phyloP scores from a whole-genome alignment of 495 filamentous ascomycete genomes.

The Staphylotrichum tortipilum region DNA sequence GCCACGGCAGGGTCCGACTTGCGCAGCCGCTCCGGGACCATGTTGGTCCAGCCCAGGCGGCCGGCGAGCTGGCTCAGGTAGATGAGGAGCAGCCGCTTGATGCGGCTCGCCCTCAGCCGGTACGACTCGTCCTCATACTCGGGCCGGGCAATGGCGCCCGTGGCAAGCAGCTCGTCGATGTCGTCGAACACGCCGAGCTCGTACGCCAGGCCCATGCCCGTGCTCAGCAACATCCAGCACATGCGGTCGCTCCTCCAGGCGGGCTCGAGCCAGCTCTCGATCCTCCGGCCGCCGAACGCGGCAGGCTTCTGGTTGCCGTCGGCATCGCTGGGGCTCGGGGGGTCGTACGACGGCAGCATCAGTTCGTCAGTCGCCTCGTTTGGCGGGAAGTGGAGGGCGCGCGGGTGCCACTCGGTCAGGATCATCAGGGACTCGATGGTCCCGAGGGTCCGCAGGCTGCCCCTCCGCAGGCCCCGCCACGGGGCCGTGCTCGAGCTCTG shows the following conservation, averaged over 20 bases:
- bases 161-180: constrained; percentile 51
- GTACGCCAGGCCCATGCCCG: constrained; percentile 78
- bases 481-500: constrained; percentile 55
- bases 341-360: constrained; percentile 42
- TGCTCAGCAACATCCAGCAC: constrained; percentile 97
- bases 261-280: constrained; percentile 92
- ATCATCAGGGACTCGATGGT: constrained; percentile 91
- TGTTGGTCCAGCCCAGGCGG: constrained; percentile 86
- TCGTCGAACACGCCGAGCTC: constrained; percentile 94
- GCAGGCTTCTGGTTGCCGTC: constrained; percentile 37
- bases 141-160: constrained; percentile 46
- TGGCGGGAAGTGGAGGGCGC: constrained; percentile 90
- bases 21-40: constrained; percentile 63
- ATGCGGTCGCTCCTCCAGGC: constrained; percentile 95
- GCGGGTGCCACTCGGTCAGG: constrained; percentile 93
- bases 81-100: constrained; percentile 77
- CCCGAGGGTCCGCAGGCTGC: constrained; percentile 77
- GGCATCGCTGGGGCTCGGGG: constrained; percentile 40
- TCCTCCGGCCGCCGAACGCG: constrained; percentile 57
- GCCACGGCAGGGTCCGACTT: constrained; percentile 39
- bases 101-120: constrained; percentile 66
- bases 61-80: constrained; percentile 88
- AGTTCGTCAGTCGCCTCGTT: constrained; percentile 61
- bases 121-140: constrained; percentile 63
- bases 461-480: constrained; percentile 53